These are phyloP conservation scores for Croton laevigatus DNA, from an alignment of 441 rosid species.

Conservation along the genomic window DNA sequence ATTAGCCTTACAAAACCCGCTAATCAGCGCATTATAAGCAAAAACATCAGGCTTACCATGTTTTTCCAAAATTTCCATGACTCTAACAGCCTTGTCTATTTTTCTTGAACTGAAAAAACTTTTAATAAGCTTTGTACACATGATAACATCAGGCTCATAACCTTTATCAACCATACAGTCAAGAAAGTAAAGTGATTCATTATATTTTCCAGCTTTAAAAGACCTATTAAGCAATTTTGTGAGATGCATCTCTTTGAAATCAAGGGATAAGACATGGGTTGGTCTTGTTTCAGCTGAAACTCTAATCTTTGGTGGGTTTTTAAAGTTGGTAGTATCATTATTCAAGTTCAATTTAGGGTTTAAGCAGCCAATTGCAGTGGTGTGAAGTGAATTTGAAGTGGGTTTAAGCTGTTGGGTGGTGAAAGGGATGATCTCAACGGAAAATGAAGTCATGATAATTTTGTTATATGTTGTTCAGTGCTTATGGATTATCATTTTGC, in stretches of 20 bases:
- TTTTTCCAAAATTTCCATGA: conserved; percentile 72
- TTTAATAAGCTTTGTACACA: conserved; percentile 75
- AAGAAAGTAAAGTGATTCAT: conserved; percentile 71
- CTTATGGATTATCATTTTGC: conserved; percentile 16
- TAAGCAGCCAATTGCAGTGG: conserved; percentile 28
- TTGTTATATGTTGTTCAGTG: conserved; percentile 12
- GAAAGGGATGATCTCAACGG: conserved; percentile 38
- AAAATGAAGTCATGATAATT: conserved; percentile 33
- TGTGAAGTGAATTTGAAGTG: conserved; percentile 30
- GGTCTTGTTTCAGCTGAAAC: conserved; percentile 41
- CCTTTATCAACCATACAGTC: conserved; percentile 62
- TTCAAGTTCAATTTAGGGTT: conserved; percentile 19
- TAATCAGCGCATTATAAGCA: conserved; percentile 73
- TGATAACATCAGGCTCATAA: conserved; percentile 56
- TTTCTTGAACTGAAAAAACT: conserved; percentile 58
- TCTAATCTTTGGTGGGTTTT: conserved; percentile 25
- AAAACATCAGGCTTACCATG: conserved; percentile 69
- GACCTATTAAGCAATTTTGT: conserved; percentile 51
- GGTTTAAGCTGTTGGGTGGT: conserved; percentile 28
- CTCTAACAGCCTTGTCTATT: conserved; percentile 54
- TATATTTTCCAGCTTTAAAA: conserved; percentile 51
- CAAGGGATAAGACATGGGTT: conserved; percentile 42
- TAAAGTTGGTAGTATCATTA: conserved; percentile 21
- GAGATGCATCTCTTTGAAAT: conserved; percentile 53
- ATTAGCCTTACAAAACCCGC: conserved; percentile 72